Evolutionary conservation across 306 rosid genomes (phyloP).

Genomic region (Cucurbita ficifolia): DNA sequence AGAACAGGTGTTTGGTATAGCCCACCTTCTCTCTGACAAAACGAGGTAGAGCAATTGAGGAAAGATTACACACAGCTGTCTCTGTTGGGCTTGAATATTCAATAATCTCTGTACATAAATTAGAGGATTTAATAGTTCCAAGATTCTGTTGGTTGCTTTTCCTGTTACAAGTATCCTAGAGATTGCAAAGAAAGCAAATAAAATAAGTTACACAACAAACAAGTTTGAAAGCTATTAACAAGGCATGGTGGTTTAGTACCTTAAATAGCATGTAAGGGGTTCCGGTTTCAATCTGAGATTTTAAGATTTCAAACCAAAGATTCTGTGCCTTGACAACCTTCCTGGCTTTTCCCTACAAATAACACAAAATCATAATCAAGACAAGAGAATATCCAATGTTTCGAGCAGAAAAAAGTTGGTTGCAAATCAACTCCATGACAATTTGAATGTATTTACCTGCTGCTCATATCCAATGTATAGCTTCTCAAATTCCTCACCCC

Average conservation of each 20-base stretch:
- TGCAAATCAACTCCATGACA: background rate
- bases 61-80: constrained; percentile 96
- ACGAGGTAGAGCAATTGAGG: constrained; percentile 94
- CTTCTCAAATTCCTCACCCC: constrained; percentile 83
- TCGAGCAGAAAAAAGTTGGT: background rate
- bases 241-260: constrained; percentile 22
- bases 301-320: constrained; percentile 83
- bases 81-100: constrained; percentile 86
- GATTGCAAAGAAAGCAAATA: background rate
- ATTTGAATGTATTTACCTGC: constrained; percentile 27
- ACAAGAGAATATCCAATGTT: too few species aligned
- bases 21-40: constrained; percentile 87
- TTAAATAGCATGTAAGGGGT: constrained; percentile 96
- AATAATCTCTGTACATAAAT: constrained; percentile 87
- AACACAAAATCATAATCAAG: background rate
- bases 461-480: constrained; percentile 52
- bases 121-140: constrained; percentile 87
- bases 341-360: constrained; percentile 61
- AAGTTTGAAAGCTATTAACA: background rate
- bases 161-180: constrained; percentile 70
- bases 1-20: background rate
- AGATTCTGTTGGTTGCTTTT: constrained; percentile 93
- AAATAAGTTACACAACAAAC: background rate
- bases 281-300: constrained; percentile 92
- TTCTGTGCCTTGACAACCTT: constrained; percentile 74